Conservation (phyloP, 768 basidiomycete species). For the Astraeus odoratus region DNA sequence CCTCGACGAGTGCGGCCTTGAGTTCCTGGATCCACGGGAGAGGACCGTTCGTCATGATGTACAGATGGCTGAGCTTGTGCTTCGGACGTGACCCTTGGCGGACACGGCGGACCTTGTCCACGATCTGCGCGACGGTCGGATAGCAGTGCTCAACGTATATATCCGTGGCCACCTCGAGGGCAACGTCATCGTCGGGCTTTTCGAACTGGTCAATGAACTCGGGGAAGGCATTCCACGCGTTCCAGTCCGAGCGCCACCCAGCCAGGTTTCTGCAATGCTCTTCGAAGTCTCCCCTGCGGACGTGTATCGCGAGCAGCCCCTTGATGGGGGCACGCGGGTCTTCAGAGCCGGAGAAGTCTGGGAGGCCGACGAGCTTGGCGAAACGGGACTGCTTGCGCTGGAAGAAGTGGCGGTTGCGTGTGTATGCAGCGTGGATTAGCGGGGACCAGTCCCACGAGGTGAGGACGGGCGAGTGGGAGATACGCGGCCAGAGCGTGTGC, state of each 20-base stretch:
- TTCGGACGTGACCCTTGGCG: conserved; percentile 13
- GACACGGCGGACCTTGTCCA: conserved; percentile 31
- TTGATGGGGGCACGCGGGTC: conserved; percentile 18
- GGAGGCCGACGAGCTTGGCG: neutral
- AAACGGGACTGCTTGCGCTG: too few species aligned
- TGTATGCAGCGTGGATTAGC: conserved; percentile 27
- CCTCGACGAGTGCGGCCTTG: conserved; percentile 26
- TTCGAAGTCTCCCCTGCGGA: conserved; percentile 45
- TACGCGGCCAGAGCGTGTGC: conserved; percentile 28
- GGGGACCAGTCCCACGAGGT: conserved; percentile 34
- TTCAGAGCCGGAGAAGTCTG: neutral
- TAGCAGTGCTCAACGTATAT: conserved; percentile 35
- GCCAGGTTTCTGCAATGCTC: conserved; percentile 38
- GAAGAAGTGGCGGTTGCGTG: conserved; percentile 25
- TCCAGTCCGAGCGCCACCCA: conserved; percentile 29
- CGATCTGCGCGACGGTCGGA: conserved; percentile 38
- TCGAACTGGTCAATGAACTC: conserved; percentile 32
- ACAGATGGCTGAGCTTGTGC: conserved; percentile 30
- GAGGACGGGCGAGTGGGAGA: conserved; percentile 28
- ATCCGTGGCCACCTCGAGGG: conserved; percentile 14
- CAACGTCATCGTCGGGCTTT: conserved; percentile 20
- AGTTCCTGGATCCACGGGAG: conserved; percentile 36
- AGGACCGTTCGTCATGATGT: conserved; percentile 44
- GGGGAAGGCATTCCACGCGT: conserved; percentile 41
- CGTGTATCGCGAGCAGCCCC: conserved; percentile 43